A percentile compares a stretch with the other conserved stretches of the same genome.
phyloP scores from a whole-genome alignment of 371 early-diverging fungal genomes.

The Mucor plumbeus region DNA sequence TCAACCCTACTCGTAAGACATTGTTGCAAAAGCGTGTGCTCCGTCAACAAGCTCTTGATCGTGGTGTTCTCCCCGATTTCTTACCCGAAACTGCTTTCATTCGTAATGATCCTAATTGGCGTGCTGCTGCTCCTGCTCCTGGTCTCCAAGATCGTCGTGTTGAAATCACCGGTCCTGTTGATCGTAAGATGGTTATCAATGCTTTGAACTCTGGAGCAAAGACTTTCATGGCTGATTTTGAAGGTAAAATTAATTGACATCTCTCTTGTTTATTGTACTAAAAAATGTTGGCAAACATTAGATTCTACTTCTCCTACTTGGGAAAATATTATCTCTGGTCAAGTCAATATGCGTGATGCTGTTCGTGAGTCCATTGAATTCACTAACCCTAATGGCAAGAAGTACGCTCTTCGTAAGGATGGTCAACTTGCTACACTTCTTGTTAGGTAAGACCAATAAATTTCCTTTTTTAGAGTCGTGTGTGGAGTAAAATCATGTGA shows the following conservation, averaged over 20 bases:
- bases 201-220: slow-evolving; percentile 93
- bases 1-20: slow-evolving; percentile 85
- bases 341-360: slow-evolving; percentile 94
- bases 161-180: slow-evolving; percentile 97
- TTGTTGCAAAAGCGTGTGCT: slow-evolving; percentile 78
- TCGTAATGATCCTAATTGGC: slow-evolving; percentile 89
- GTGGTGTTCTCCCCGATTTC: slow-evolving; percentile 88
- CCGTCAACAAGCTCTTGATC: slow-evolving; percentile 81
- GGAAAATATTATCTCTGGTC: slow-evolving; percentile 86
- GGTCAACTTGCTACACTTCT: slow-evolving; percentile 88
- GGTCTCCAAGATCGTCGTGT: slow-evolving; percentile 92
- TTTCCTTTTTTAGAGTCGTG: slow-evolving; percentile 4
- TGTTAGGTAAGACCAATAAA: slow-evolving; percentile 67
- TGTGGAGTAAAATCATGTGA: slow-evolving; percentile 9
- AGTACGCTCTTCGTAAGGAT: slow-evolving; percentile 77
- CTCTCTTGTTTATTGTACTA: not conserved
- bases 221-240: slow-evolving; percentile 98
- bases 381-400: slow-evolving; percentile 89
- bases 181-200: slow-evolving; percentile 98
- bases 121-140: slow-evolving; percentile 89
- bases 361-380: slow-evolving; percentile 83
- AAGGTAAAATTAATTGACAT: slow-evolving; percentile 59
- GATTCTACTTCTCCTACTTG: slow-evolving; percentile 95
- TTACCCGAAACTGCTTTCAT: slow-evolving; percentile 92
- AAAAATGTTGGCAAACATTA: slow-evolving; percentile 24